A percentile compares a stretch with the other conserved stretches of the same genome.
phyloP scores from a whole-genome alignment of 1,139 yeast species.

The Debaryomyces psychrophilus region DNA sequence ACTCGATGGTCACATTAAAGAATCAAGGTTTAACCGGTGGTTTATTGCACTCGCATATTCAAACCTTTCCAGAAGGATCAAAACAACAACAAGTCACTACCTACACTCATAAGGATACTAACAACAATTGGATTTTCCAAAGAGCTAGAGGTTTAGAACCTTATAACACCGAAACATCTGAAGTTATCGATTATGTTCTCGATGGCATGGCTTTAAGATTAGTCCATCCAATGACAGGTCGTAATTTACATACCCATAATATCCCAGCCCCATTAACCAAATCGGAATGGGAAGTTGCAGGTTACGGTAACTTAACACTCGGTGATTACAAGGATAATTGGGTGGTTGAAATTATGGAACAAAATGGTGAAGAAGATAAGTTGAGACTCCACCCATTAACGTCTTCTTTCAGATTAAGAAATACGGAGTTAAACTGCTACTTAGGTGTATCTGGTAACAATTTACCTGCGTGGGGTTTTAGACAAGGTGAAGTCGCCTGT shows the following conservation, averaged over 20 bases:
- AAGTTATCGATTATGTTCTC: slow-evolving; percentile 57
- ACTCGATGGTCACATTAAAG: slow-evolving; percentile 78
- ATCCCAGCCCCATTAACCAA: slow-evolving; percentile 80
- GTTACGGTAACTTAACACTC: slow-evolving; percentile 83
- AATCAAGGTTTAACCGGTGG: slow-evolving; percentile 94
- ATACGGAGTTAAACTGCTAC: slow-evolving; percentile 75
- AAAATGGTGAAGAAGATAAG: slow-evolving; percentile 70
- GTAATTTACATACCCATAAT: slow-evolving; percentile 89
- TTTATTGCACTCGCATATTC: slow-evolving; percentile 91
- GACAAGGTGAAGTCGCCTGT: slow-evolving; percentile 96
- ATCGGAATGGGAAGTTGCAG: slow-evolving; percentile 80
- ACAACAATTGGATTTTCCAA: slow-evolving; percentile 89
- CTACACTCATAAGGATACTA: slow-evolving; percentile 87
- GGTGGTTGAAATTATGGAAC: slow-evolving; percentile 86
- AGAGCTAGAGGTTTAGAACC: slow-evolving; percentile 63
- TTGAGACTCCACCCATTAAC: slow-evolving; percentile 81
- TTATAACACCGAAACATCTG: slow-evolving; percentile 54
- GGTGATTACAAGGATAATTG: slow-evolving; percentile 96
- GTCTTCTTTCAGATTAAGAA: slow-evolving; percentile 77
- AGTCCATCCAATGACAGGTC: slow-evolving; percentile 77
- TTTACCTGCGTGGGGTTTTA: slow-evolving; percentile 97
- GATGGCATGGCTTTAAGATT: slow-evolving; percentile 81
- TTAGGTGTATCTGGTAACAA: slow-evolving; percentile 78
- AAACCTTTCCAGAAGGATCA: slow-evolving; percentile 93
- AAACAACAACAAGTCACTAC: slow-evolving; percentile 96